Base-by-base conservation (phyloP, 2,329 filamentous ascomycete species). In the Aciculosporium take region DNA sequence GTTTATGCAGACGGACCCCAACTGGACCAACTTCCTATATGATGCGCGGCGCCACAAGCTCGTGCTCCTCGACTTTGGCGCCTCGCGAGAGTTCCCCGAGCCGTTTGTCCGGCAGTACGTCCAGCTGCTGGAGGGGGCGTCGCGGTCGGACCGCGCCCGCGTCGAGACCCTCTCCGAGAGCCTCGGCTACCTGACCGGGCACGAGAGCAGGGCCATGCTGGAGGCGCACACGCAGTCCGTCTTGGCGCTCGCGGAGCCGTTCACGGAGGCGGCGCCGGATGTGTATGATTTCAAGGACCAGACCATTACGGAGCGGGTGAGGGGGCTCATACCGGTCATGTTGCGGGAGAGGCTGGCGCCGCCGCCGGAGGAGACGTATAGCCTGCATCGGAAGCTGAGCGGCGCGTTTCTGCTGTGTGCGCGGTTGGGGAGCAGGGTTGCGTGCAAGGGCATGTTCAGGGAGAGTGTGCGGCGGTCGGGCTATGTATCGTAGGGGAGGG, bases 1-100 rank as follows among this genome's bases (percentile, higher is more conserved):
- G 46, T 96, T 94, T 66, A 98, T 98, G 91, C 91, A 98, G 65
- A 98, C 91, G 5, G 91, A 98, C 57, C 91, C 91, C 31, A 98
- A 98, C 68, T 98, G 91, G 91, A 96, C 89, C 27, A 98, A 98
- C 62, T 98, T 98, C 61, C 71, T 96, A 17, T 98, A 86, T 69
- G 91, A 96, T 53, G 67, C 77, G 1, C 52, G 66, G 17, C 76
- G 71, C 4, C 67, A 77, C 52, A 82, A 78, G 55, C 79, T 98
- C 12, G 88, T 94, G 60, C 74, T 98, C 1, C 78, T 98, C 40
- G 93, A 98, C 62, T 98, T 98, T 60, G 91, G 91, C 45, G 91
- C 91, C 28, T 87, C 82, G 17, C 74, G 91, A 52, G 89, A 87
- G 50, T 98, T 80, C 56, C 86, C 88, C 0, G 71, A 76, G 30